Percentiles rank a stretch among this genome's conserved stretches.
These are phyloP conservation scores for Fragaria nilgerrensis DNA, from an alignment of 306 rosid species.

Conservation along the genomic window DNA sequence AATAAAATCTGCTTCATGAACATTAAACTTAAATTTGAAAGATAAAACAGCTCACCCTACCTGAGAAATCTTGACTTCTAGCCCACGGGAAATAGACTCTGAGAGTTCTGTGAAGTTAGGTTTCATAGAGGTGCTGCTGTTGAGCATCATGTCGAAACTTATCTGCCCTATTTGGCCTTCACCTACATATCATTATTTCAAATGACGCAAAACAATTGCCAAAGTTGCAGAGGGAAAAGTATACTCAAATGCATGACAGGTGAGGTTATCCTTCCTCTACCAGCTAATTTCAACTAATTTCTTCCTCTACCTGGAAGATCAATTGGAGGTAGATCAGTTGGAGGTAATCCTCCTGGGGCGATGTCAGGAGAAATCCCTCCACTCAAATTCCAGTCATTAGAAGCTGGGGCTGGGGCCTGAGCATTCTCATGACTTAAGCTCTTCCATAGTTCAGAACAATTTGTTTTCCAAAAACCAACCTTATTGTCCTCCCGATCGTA, in stretches of 20 bases:
- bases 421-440: conserved; percentile 24
- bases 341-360: conserved; percentile 28
- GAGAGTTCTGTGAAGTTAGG: conserved; percentile 45
- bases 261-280: not conserved
- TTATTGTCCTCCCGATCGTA: conserved; percentile 41
- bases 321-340: conserved; percentile 11
- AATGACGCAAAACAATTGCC: conserved; percentile 14
- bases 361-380: conserved; percentile 23
- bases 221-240: conserved; percentile 2
- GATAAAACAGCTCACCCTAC: conserved; percentile 26
- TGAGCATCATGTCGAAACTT: conserved; percentile 43
- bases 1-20: not conserved
- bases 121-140: conserved; percentile 31
- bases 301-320: conserved; percentile 33
- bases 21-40: not conserved
- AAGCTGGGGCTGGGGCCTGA: conserved; percentile 19
- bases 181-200: conserved; percentile 25
- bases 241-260: not conserved
- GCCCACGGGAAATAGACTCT: conserved; percentile 39
- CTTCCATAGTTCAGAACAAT: conserved; percentile 53
- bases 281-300: not conserved
- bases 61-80: conserved; percentile 42
- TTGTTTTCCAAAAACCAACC: conserved; percentile 52
- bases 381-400: conserved; percentile 19
- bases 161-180: conserved; percentile 40